Evolutionary conservation across 2,329 filamentous ascomycete species (phyloP).

Genomic region (Diaporthe helianthi): DNA sequence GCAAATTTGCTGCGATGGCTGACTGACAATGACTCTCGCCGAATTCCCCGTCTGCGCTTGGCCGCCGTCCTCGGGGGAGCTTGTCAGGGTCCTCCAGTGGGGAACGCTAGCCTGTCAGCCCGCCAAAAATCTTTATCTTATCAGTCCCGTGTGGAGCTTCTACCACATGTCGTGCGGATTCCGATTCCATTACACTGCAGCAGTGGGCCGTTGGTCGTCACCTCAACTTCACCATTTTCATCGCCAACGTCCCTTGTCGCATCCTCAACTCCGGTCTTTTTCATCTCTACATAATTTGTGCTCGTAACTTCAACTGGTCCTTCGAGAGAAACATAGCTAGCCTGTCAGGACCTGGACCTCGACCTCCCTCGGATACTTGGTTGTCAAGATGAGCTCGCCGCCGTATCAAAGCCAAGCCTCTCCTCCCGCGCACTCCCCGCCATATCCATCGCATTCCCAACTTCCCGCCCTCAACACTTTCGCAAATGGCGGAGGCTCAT

Average conservation of each 20-base stretch:
- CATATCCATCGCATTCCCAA: constrained; percentile 57
- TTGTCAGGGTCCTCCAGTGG: constrained; percentile 21
- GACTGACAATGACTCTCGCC: constrained; percentile 24
- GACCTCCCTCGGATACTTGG: not conserved
- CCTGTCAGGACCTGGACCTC: not conserved
- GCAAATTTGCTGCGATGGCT: constrained; percentile 17
- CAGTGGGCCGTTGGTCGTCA: not conserved
- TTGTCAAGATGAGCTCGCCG: constrained; percentile 61
- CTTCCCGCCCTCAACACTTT: constrained; percentile 48
- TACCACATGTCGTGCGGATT: not conserved
- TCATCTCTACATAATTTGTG: not conserved
- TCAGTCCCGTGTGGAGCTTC: constrained; percentile 9
- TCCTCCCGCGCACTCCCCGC: constrained; percentile 62
- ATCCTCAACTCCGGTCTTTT: not conserved
- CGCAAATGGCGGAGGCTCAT: constrained; percentile 43
- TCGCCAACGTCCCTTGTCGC: not conserved
- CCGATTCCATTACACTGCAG: not conserved
- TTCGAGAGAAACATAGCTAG: not conserved
- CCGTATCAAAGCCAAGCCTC: constrained; percentile 52
- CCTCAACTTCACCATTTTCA: not conserved
- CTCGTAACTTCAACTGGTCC: too few relatives aligned
- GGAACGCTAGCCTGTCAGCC: not conserved
- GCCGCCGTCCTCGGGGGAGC: constrained; percentile 16
- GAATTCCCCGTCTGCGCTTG: constrained; percentile 24
- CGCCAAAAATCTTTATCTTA: constrained; percentile 26